These are phyloP conservation scores for Dictyophora rubrovolvata DNA, from an alignment of 768 basidiomycete species.

Conservation along the genomic window DNA sequence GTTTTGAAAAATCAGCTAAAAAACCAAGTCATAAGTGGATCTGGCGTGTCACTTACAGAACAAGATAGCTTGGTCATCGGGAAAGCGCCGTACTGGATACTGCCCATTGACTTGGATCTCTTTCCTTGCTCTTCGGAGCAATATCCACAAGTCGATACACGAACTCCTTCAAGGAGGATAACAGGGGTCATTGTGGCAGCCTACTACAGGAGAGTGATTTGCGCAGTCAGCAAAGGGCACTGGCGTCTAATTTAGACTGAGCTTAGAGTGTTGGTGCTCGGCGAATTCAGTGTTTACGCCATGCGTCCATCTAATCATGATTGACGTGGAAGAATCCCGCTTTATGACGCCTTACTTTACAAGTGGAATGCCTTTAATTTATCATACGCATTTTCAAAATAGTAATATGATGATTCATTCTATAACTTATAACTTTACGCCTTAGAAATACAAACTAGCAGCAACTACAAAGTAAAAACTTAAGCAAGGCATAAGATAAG, in stretches of 20 bases:
- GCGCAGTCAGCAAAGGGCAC: no score
- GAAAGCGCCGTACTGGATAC: conserved; percentile 2
- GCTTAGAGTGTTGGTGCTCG: no score
- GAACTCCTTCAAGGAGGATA: neutral
- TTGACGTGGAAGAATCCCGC: no score
- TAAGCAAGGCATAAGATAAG: conserved; percentile 9
- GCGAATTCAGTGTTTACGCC: no score
- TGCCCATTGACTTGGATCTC: neutral
- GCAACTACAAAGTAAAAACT: conserved; percentile 50
- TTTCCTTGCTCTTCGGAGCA: neutral
- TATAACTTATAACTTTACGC: no score
- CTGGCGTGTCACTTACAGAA: neutral
- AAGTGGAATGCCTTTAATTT: no score
- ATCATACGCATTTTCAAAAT: no score
- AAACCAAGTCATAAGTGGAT: neutral
- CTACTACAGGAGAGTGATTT: no score
- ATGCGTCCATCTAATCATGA: no score
- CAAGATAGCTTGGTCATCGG: neutral
- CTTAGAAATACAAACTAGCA: conserved; percentile 76
- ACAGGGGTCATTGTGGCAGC: neutral
- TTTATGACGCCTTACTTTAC: no score
- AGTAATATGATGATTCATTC: no score
- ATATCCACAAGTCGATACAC: conserved; percentile 5
- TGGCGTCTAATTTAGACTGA: no score
- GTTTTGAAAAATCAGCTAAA: neutral